These are phyloP conservation scores for Pontederia paniculata DNA, from an alignment of 176 grass and related monocot genomes.

Conservation along the genomic window DNA sequence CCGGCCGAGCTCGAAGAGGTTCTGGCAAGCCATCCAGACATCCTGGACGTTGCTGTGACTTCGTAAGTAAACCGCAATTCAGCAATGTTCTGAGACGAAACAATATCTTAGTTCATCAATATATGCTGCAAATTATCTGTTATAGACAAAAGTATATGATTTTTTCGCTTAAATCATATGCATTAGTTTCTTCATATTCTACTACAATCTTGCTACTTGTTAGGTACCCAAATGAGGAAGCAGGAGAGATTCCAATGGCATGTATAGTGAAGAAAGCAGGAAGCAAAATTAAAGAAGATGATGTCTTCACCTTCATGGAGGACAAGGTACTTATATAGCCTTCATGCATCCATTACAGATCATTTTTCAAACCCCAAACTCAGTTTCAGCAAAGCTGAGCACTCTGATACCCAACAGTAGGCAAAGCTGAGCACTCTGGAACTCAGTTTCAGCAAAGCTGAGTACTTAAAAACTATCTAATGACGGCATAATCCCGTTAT, in stretches of 20 bases:
- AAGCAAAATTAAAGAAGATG: conserved; percentile 24
- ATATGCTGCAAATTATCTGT: background rate
- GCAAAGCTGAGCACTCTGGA: too few relatives aligned
- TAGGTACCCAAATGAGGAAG: conserved; percentile 40
- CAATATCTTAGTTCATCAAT: too few relatives aligned
- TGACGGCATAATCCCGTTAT: too few relatives aligned
- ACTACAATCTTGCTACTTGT: too few relatives aligned
- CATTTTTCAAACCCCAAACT: too few relatives aligned
- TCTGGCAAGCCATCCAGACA: conserved; percentile 21
- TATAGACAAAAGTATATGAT: background rate
- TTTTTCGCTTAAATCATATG: background rate
- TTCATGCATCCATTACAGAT: background rate
- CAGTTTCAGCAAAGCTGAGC: too few relatives aligned
- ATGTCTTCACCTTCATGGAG: conserved; percentile 31
- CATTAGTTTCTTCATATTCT: background rate
- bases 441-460: too few relatives aligned
- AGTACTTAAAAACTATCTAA: too few relatives aligned
- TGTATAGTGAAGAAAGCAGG: conserved; percentile 36
- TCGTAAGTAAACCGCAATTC: conserved; percentile 12
- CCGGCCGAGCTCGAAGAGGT: conserved; percentile 46
- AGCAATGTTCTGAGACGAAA: too few relatives aligned
- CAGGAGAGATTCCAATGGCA: conserved; percentile 49
- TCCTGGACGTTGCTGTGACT: conserved; percentile 35
- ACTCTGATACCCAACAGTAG: too few relatives aligned
- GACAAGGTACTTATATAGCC: conserved; percentile 7